phyloP scores from a whole-genome alignment of 352 stramenopile species.

The Globisporangium cederbergense region DNA sequence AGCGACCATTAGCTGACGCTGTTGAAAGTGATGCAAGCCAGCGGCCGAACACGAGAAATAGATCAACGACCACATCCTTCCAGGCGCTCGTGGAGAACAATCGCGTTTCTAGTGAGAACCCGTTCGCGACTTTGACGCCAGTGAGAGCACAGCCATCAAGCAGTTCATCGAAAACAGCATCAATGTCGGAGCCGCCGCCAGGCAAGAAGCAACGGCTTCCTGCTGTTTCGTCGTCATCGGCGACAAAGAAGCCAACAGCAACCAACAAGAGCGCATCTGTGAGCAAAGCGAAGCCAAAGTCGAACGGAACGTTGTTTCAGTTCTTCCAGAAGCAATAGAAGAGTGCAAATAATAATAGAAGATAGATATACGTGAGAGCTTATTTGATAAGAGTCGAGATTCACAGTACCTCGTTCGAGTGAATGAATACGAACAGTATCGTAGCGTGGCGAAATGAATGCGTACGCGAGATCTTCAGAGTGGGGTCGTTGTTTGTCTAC shows the following conservation, averaged over 20 bases:
- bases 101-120: conserved; percentile 13
- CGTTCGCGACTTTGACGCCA: conserved; percentile 3
- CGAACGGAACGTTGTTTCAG: conserved; percentile 34
- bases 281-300: conserved; percentile 7
- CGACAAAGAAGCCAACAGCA: conserved; percentile 2
- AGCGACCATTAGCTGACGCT: not conserved
- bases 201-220: conserved; percentile 1
- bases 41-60: not conserved
- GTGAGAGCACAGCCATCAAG: conserved; percentile 6
- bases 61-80: conserved; percentile 25
- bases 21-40: not conserved
- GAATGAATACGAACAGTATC: too few relatives aligned
- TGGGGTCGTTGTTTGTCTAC: too few relatives aligned
- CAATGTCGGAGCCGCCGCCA: not conserved
- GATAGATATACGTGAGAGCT: too few relatives aligned
- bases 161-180: conserved; percentile 6
- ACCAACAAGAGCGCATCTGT: conserved; percentile 2
- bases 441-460: too few relatives aligned
- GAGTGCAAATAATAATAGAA: not conserved
- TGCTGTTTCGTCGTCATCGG: conserved; percentile 14
- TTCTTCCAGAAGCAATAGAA: conserved; percentile 37
- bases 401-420: too few relatives aligned
- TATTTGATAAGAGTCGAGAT: too few relatives aligned
- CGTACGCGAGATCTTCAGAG: too few relatives aligned
- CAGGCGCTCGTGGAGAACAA: conserved; percentile 35